phyloP scores from a whole-genome alignment of 2,329 filamentous ascomycete species.

The Ophiostoma triangulosporum region DNA sequence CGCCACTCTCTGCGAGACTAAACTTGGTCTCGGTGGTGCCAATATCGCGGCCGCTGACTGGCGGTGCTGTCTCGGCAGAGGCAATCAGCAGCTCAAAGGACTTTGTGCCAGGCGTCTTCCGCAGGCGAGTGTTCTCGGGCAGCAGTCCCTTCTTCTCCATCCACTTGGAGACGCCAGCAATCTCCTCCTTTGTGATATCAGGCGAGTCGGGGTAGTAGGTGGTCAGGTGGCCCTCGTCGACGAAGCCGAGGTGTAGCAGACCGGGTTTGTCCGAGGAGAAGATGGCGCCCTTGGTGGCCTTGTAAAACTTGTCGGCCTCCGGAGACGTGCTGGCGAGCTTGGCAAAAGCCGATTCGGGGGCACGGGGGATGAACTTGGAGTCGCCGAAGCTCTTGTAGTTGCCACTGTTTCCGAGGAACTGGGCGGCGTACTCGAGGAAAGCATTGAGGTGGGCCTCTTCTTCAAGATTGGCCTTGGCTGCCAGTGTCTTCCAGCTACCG shows the following conservation, averaged over 20 bases:
- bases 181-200: conserved; percentile 61
- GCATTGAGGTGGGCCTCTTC: conserved; percentile 47
- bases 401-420: conserved; percentile 67
- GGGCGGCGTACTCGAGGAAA: conserved; percentile 65
- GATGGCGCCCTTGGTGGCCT: conserved; percentile 56
- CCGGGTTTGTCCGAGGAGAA: conserved; percentile 52
- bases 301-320: conserved; percentile 50
- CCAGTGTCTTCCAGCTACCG: conserved; percentile 59
- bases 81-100: conserved; percentile 64
- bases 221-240: conserved; percentile 62
- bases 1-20: conserved; percentile 42
- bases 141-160: conserved; percentile 56
- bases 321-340: conserved; percentile 48
- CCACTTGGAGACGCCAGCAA: conserved; percentile 57
- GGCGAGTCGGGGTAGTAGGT: conserved; percentile 71
- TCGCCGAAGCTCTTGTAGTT: conserved; percentile 86
- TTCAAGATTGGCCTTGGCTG: conserved; percentile 48
- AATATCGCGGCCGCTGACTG: conserved; percentile 51
- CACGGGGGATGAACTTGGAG: conserved; percentile 67
- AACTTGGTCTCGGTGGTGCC: conserved; percentile 47
- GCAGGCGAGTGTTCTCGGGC: conserved; percentile 63
- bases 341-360: conserved; percentile 48
- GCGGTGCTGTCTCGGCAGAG: conserved; percentile 48
- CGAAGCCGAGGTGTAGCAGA: conserved; percentile 63
- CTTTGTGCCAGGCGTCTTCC: conserved; percentile 40